Conservation (phyloP, 768 basidiomycete genomes). For the Leccinum rimulosum region DNA sequence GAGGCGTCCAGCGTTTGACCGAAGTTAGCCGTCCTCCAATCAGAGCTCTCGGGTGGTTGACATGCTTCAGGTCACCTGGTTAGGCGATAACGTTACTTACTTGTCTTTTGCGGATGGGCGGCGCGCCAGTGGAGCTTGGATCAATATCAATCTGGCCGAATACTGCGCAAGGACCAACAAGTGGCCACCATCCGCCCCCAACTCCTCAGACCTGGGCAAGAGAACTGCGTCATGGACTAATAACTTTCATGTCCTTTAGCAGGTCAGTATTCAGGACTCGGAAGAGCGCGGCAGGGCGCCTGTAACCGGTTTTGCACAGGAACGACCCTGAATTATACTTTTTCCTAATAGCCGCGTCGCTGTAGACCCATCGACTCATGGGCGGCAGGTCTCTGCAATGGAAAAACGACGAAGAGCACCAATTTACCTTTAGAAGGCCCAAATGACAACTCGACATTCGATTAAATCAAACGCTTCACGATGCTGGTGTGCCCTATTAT, state of each 20-base stretch:
- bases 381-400: background rate
- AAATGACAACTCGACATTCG: background rate
- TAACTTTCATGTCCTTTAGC: background rate
- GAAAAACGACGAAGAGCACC: background rate
- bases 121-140: background rate
- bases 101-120: background rate
- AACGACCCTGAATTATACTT: constrained; percentile 7
- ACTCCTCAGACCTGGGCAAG: background rate
- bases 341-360: background rate
- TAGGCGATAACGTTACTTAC: background rate
- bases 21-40: background rate
- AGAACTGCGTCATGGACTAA: background rate
- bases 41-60: background rate
- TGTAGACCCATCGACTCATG: background rate
- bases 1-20: background rate
- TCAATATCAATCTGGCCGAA: background rate
- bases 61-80: background rate
- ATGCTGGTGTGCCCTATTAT: background rate
- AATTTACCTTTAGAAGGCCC: background rate
- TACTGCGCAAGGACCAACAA: background rate
- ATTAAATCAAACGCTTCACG: background rate
- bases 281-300: background rate
- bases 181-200: background rate
- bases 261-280: background rate
- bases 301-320: background rate